Evolutionary conservation across 2,329 filamentous ascomycete genomes (phyloP), one percentile per base, ranked within the genome.

Genomic region (Xylariaceae sp.): DNA sequence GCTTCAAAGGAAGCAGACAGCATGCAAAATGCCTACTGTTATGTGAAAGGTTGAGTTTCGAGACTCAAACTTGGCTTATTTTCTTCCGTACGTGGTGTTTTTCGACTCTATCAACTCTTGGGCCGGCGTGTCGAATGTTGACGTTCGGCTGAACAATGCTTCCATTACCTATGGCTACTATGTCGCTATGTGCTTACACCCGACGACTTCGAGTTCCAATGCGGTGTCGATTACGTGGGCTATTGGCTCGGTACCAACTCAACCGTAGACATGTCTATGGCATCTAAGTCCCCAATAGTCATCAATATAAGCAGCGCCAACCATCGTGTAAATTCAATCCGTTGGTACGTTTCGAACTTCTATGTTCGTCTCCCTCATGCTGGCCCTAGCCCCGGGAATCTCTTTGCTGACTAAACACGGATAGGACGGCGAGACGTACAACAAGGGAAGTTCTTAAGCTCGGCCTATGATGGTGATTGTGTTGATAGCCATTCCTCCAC

Each of bases 251-350:
- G 77, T 16, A 75, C 75, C 2, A 77, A 77, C 52, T 58, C 75
- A 2, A 61, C 77, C 46, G 65, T 75, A 41, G 53, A 62, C 0
- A 75, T 72, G 59, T 46, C 72, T 0, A 50, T 72, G 0, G 65
- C 66, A 0, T 47, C 72, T 0, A 21, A 63, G 14, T 55, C 56
- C 4, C 66, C 73, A 1, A 66, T 74, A 0, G 56, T 82, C 1
- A 71, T 82, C 16, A 79, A 73, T 52, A 65, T 81, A 5, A 73
- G 72, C 20, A 80, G 78, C 60, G 67, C 75, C 23, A 78, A 77
- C 2, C 73, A 81, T 56, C 70, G 74, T 3, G 40, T 80, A 10
- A 67, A 69, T 2, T 74, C 73, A 1, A 65, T 80, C 12, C 67
- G 75, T 1, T 80, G 74, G 55, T 67, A 70, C 40, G 78, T 81